Evolutionary conservation across 1,284 basidiomycete genomes (phyloP), one percentile per base, ranked within the genome.

Genomic region (Marasmius tenuissimus): DNA sequence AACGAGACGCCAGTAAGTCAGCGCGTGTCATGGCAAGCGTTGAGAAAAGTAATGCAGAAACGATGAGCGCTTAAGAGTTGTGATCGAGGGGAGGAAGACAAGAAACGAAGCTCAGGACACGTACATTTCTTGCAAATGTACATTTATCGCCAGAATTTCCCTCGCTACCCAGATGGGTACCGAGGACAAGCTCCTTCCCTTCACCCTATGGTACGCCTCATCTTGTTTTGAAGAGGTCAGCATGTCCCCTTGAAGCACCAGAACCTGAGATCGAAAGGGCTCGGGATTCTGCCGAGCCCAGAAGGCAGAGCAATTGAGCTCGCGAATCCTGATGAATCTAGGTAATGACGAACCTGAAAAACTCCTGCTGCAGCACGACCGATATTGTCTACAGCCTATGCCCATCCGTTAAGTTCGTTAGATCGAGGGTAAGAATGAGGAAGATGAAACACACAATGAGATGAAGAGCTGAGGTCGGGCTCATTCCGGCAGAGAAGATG

Each of bases 281-380:
- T 68, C 63, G 0, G 72, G 71, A 53, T 68, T 61, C 74, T 75
- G 49, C 47, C 12, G n/a, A 18, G 42, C 40, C 5, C 11, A 7
- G n/a, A 35, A 27, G 4, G n/a, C n/a, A 18, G 3, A 7, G 18
- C 14, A n/a, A 39, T 16, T 22, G 37, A 12, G 38, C 14, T 37
- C 38, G 4, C 27, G 27, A 27, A 27, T 27, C 27, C 16, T 51
- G 33, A 37, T 20, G 33, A 18, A 10, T 20, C 35, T 34, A 27
- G 45, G 20, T 8, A 47, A 50, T 18, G 40, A 10, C 42, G 47
- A 55, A 76, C 75, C 63, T 69, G 67, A 65, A 79, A 76, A 4
- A 78, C 68, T 0, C 68, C 73, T 5, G 72, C 70, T n/a, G 71
- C 75, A 33, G 78, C 72, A 38, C 66, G 66, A 2, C 78, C 78